Evolutionary conservation across 495 filamentous ascomycete species (phyloP), one percentile per base, ranked within the genome.

Genomic region (Polyplosphaeria fusca): DNA sequence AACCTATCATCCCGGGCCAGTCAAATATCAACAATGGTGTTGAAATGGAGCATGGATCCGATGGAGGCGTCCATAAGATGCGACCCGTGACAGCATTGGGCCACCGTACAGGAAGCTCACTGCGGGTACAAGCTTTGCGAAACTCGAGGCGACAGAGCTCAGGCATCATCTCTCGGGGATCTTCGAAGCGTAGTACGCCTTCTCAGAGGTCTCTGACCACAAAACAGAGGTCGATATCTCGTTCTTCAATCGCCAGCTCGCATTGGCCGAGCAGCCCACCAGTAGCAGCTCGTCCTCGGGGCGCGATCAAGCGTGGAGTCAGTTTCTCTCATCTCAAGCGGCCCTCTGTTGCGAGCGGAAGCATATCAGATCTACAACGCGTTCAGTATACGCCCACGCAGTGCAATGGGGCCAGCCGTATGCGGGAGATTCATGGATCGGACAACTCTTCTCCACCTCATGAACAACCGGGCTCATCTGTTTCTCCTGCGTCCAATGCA

Each of bases 271-370:
- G 71, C 67, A 77, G 79, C 55, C 74, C 79, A 2, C 74, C 78
- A 24, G 78, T 63, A 55, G 70, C 71, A 38, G 77, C 79, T 52
- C 76, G 76, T n/a, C 80, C 80, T 23, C 75, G 74, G 39, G 84
- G 84, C 52, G 79, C 60, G n/a, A 60, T 83, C 63, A 92, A 82
- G 65, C 83, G 91, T 7, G 84, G 82, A 49, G 86, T 96, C n/a
- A 86, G 85, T 66, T 97, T 97, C 64, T 79, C 77, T 2, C 85
- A 87, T 59, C 60, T 77, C 4, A 74, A 70, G 40, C 68, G 67
- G 67, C 68, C 52, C 57, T 67, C 70, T 1, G 67, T 68, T 13
- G 55, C 47, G 1, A 69, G 61, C 28, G 59, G 49, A 22, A 48
- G 66, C 16, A 67, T 58, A 7, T 47, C 39, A 50, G 37, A 61